Evolutionary conservation across 176 grass and related monocot genomes (phyloP).

Genomic region (Cenchrus purpureus): DNA sequence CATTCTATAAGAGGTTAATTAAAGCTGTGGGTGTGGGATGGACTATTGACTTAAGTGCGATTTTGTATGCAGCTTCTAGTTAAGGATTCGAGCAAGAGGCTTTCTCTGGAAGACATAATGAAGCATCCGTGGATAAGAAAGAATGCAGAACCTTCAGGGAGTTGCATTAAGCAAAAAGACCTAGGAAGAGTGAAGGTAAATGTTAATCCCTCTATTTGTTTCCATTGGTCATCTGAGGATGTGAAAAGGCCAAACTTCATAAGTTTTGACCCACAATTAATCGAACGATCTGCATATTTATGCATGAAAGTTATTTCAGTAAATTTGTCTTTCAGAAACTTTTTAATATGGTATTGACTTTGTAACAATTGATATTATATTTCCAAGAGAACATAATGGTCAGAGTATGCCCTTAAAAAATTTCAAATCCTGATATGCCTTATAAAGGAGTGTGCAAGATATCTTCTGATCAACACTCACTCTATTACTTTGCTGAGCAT

Average conservation of each 20-base stretch:
- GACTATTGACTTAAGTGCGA: background rate
- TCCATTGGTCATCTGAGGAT: background rate
- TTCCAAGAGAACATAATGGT: background rate
- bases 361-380: background rate
- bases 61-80: slow-evolving; percentile 69
- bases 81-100: slow-evolving; percentile 91
- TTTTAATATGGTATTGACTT: too few species aligned
- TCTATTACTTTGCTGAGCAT: background rate
- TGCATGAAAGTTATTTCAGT: background rate
- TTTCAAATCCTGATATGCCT: background rate
- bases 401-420: background rate
- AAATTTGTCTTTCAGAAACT: background rate
- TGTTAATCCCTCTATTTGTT: background rate
- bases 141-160: slow-evolving; percentile 83
- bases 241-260: background rate
- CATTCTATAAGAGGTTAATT: background rate
- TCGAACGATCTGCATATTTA: background rate
- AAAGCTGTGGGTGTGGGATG: background rate
- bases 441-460: too few species aligned
- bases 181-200: slow-evolving; percentile 13
- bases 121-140: slow-evolving; percentile 83
- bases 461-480: too few species aligned
- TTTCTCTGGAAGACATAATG: slow-evolving; percentile 78
- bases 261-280: background rate
- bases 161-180: slow-evolving; percentile 54